A percentile compares a stretch with the other conserved stretches of the same genome.
Conservation (phyloP, 306 rosid genomes). For the Dalbergia cultrata region DNA sequence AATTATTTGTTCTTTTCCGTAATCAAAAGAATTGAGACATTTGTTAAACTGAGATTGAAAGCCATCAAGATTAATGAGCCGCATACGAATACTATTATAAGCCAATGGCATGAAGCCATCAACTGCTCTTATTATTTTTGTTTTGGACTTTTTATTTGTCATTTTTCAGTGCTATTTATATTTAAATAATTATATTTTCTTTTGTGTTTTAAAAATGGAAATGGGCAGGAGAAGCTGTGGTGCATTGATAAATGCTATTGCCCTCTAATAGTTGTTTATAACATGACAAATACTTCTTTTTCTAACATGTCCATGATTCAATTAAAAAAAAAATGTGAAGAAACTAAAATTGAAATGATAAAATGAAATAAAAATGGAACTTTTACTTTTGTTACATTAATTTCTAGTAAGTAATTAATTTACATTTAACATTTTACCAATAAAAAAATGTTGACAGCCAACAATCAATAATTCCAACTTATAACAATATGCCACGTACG, state of each 20-base stretch:
- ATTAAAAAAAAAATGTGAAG: not conserved
- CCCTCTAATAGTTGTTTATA: not conserved
- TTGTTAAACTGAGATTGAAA: not conserved
- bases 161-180: not conserved
- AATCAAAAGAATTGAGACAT: not conserved
- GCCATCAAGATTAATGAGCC: not conserved
- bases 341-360: not conserved
- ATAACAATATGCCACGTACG: not conserved
- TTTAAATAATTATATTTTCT: not conserved
- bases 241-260: too few species aligned
- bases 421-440: too few species aligned
- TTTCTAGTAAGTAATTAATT: too few species aligned
- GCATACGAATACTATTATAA: not conserved
- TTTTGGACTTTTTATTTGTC: not conserved
- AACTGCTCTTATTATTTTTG: not conserved
- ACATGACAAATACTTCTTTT: not conserved
- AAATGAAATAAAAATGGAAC: not conserved
- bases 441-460: too few species aligned
- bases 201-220: not conserved
- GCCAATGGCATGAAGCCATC: not conserved
- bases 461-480: not conserved
- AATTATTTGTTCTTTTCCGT: not conserved
- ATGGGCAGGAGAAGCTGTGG: not conserved
- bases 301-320: not conserved
- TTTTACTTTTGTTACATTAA: not conserved